Conservation (phyloP, 495 filamentous ascomycete species). For the Podospora anserina region DNA sequence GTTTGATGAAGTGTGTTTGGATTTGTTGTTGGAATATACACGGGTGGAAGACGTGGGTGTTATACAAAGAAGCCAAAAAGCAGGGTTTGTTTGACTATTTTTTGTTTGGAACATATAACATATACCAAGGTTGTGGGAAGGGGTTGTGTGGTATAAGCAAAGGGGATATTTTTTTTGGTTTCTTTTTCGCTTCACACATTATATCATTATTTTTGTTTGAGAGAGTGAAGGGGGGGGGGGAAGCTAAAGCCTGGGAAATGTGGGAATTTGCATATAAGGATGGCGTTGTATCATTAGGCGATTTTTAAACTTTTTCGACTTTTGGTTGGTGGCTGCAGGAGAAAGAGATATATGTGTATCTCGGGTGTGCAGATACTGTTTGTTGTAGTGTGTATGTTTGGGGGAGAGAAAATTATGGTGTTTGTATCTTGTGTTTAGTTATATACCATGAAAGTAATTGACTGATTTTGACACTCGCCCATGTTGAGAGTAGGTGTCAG, state of each 20-base stretch:
- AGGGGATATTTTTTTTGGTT: background rate
- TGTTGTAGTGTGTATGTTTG: background rate
- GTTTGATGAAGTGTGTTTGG: background rate
- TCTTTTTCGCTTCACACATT: background rate
- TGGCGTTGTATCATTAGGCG: background rate
- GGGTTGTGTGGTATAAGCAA: background rate
- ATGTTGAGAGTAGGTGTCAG: too few relatives aligned
- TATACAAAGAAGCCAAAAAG: background rate
- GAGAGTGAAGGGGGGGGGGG: background rate
- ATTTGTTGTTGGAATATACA: background rate
- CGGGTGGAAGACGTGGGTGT: background rate
- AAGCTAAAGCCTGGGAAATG: background rate
- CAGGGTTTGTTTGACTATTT: background rate
- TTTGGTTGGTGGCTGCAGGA: background rate
- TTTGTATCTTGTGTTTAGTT: background rate
- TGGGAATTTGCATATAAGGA: background rate
- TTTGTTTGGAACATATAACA: background rate
- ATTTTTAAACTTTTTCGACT: background rate
- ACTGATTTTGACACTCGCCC: too few relatives aligned
- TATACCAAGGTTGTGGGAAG: background rate
- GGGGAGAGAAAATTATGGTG: background rate
- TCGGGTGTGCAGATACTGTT: background rate
- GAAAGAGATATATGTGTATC: background rate
- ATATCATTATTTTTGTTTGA: background rate
- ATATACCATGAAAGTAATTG: too few relatives aligned